These are phyloP conservation scores for Entomortierella beljakovae DNA, from an alignment of 192 early-diverging fungal genomes.

Conservation along the genomic window DNA sequence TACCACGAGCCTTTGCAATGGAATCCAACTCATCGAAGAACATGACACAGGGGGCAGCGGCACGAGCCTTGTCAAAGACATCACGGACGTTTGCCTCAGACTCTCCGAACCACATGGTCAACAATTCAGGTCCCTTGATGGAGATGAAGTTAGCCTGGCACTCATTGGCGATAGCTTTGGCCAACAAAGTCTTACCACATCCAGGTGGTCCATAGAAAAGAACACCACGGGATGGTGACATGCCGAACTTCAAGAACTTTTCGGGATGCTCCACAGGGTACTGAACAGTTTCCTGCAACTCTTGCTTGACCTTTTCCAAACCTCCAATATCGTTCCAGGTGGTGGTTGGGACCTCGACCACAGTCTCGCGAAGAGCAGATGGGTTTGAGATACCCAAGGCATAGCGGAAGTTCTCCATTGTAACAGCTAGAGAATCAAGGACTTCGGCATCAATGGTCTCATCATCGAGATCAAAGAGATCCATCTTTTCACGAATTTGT, in stretches of 20 bases:
- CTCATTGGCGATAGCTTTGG: slow-evolving; percentile 99
- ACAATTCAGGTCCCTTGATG: slow-evolving; percentile 98
- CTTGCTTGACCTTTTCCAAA: slow-evolving; percentile 97
- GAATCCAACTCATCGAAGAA: slow-evolving; percentile 99
- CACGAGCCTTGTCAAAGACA: slow-evolving; percentile 99
- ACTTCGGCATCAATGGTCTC: slow-evolving; percentile 99
- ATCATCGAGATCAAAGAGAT: slow-evolving; percentile 97
- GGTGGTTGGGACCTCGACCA: slow-evolving; percentile 96
- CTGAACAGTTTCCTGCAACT: slow-evolving; percentile 99
- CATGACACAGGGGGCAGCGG: slow-evolving; percentile 98
- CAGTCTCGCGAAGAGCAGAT: slow-evolving; percentile 98
- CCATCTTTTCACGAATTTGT: slow-evolving; percentile 99
- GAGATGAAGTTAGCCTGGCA: slow-evolving; percentile 99
- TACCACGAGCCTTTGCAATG: slow-evolving; percentile 95
- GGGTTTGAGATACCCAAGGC: slow-evolving; percentile 96
- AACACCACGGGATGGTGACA: slow-evolving; percentile 96
- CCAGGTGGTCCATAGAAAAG: slow-evolving; percentile 99
- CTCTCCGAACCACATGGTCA: slow-evolving; percentile 99
- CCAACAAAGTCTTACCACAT: slow-evolving; percentile 97
- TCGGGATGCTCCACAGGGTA: slow-evolving; percentile 99
- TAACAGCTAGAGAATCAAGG: slow-evolving; percentile 93
- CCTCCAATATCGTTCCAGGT: slow-evolving; percentile 98
- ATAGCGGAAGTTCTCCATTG: slow-evolving; percentile 98
- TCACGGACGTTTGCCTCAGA: slow-evolving; percentile 99
- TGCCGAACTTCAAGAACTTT: slow-evolving; percentile 99